A percentile compares a stretch with the other conserved stretches of the same genome.
These are phyloP conservation scores for Schizochytrium sp. DNA, from an alignment of 108 stramenopile species.

Conservation along the genomic window DNA sequence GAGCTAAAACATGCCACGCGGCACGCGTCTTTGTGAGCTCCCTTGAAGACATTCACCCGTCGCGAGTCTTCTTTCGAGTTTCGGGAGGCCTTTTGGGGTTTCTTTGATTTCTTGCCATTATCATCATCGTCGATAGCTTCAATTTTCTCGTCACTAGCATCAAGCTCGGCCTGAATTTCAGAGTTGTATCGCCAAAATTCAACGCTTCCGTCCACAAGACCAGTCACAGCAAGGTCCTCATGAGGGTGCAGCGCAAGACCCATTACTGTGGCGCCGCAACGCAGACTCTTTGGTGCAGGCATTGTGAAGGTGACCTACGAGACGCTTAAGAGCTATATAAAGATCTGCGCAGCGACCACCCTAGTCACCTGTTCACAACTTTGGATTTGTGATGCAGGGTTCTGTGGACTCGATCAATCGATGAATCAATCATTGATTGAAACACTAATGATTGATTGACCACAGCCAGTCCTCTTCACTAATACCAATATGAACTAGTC, in stretches of 20 bases:
- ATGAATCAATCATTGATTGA: too few relatives aligned
- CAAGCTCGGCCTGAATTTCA: background rate
- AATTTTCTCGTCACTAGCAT: too few relatives aligned
- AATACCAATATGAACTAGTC: too few relatives aligned
- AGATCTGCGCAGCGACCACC: background rate
- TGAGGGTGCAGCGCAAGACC: background rate
- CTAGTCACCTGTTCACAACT: too few relatives aligned
- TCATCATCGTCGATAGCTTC: too few relatives aligned
- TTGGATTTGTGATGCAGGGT: too few relatives aligned
- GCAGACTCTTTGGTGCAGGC: constrained; percentile 10
- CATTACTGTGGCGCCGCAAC: background rate
- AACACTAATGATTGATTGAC: too few relatives aligned
- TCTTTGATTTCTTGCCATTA: too few relatives aligned
- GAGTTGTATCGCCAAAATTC: constrained; percentile 10
- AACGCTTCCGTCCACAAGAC: constrained; percentile 1
- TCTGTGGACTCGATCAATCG: too few relatives aligned
- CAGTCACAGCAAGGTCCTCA: background rate
- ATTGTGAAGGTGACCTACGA: background rate
- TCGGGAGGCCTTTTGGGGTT: too few relatives aligned
- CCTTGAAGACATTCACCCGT: background rate
- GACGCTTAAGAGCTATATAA: background rate
- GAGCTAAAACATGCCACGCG: background rate
- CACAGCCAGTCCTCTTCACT: too few relatives aligned
- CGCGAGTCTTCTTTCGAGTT: background rate
- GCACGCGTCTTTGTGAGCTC: constrained; percentile 8